phyloP scores from a whole-genome alignment of 2,329 filamentous ascomycete species.

The Botrytis byssoidea region DNA sequence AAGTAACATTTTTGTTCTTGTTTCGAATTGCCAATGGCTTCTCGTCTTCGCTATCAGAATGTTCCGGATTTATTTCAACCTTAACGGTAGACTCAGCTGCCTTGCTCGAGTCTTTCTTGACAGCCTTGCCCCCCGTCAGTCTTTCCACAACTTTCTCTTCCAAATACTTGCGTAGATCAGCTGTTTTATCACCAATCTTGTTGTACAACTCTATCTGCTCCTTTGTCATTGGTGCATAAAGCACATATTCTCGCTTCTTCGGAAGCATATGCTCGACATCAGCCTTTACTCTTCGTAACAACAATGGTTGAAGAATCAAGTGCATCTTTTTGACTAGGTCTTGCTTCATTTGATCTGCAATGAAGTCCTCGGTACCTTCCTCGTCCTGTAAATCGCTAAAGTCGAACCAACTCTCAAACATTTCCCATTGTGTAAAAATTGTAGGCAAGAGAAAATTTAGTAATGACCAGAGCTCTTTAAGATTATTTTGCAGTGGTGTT shows the following conservation, averaged over 20 bases:
- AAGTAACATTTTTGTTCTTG: slow-evolving; percentile 30
- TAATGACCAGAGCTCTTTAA: slow-evolving; percentile 91
- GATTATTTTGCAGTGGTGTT: slow-evolving; percentile 92
- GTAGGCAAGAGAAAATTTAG: slow-evolving; percentile 90
- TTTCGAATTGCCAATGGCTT: slow-evolving; percentile 29
- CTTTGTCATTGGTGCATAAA: slow-evolving; percentile 87
- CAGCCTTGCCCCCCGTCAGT: slow-evolving; percentile 53
- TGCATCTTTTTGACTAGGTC: slow-evolving; percentile 86
- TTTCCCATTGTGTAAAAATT: slow-evolving; percentile 89
- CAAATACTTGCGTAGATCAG: slow-evolving; percentile 70
- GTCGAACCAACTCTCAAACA: slow-evolving; percentile 95
- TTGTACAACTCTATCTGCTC: slow-evolving; percentile 91
- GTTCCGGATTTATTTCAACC: slow-evolving; percentile 26
- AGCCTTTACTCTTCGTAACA: slow-evolving; percentile 84
- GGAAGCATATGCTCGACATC: slow-evolving; percentile 91
- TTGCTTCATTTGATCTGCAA: slow-evolving; percentile 74
- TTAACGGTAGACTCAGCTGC: slow-evolving; percentile 19
- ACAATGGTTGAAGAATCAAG: slow-evolving; percentile 84
- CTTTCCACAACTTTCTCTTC: slow-evolving; percentile 74
- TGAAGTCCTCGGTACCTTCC: slow-evolving; percentile 71
- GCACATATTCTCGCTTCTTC: slow-evolving; percentile 92
- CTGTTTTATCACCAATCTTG: slow-evolving; percentile 55
- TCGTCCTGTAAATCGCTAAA: slow-evolving; percentile 90
- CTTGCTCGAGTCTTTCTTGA: slow-evolving; percentile 37
- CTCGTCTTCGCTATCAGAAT: slow-evolving; percentile 36